These are phyloP conservation scores for Hibiscus mutabilis DNA, from an alignment of 345 rosid genomes.

Conservation along the genomic window DNA sequence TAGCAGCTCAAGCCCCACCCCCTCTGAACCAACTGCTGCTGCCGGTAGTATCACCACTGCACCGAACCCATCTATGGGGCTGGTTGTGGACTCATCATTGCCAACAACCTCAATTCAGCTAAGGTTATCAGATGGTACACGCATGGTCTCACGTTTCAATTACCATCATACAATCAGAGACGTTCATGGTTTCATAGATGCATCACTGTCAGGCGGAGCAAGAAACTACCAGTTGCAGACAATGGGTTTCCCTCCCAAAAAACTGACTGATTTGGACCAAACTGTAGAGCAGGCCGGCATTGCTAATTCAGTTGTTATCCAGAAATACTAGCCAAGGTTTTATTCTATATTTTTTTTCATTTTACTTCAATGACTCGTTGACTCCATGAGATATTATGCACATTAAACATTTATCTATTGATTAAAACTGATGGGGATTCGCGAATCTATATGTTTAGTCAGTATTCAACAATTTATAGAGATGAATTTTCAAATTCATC, in stretches of 20 bases:
- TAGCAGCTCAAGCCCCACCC: slow-evolving; percentile 20
- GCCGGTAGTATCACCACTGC: slow-evolving; percentile 28
- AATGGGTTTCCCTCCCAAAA: slow-evolving; percentile 96
- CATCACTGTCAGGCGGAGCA: slow-evolving; percentile 65
- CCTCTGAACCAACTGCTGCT: slow-evolving; percentile 27
- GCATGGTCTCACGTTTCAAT: slow-evolving; percentile 71
- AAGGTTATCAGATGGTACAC: slow-evolving; percentile 77
- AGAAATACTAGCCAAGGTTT: slow-evolving; percentile 46
- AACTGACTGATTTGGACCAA: slow-evolving; percentile 57
- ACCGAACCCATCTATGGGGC: slow-evolving; percentile 46
- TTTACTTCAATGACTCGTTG: background rate
- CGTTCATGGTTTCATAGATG: slow-evolving; percentile 68
- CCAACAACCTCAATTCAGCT: slow-evolving; percentile 77
- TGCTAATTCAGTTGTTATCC: slow-evolving; percentile 84
- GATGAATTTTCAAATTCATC: too few relatives aligned
- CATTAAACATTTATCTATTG: background rate
- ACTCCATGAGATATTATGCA: background rate
- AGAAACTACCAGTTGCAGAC: slow-evolving; percentile 68
- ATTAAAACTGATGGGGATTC: background rate
- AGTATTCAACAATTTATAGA: background rate
- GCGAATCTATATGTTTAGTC: background rate
- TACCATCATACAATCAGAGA: slow-evolving; percentile 67
- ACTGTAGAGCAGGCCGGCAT: slow-evolving; percentile 90
- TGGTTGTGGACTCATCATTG: slow-evolving; percentile 49
- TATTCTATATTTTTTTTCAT: background rate